phyloP scores from a whole-genome alignment of 495 filamentous ascomycete species.

The Penicillium subrubescens region DNA sequence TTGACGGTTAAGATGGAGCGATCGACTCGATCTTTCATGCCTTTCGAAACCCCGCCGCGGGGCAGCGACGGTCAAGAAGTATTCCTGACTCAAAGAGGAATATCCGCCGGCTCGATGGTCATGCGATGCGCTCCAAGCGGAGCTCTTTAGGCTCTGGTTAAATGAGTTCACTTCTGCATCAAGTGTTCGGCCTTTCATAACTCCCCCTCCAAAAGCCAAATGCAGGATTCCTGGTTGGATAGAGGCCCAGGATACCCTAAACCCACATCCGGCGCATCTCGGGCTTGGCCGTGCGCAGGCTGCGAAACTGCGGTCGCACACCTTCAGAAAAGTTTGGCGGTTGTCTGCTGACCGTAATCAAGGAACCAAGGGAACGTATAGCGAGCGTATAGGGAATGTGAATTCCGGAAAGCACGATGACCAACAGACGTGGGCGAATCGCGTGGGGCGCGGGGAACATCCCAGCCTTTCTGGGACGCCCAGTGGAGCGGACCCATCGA shows the following conservation, averaged over 20 bases:
- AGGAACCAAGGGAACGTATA: conserved; percentile 2
- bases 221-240: neutral
- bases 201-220: neutral
- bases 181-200: neutral
- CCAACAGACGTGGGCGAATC: conserved; percentile 3
- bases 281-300: neutral
- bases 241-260: neutral
- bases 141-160: neutral
- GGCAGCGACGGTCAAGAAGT: neutral
- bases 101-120: conserved; percentile 5
- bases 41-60: conserved; percentile 1
- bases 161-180: neutral
- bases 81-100: conserved; percentile 5
- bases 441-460: conserved; percentile 3
- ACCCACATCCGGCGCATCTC: neutral
- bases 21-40: neutral
- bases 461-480: conserved; percentile 3
- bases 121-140: neutral
- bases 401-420: conserved; percentile 9
- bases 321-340: neutral
- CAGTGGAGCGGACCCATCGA: neutral
- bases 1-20: neutral
- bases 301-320: neutral
- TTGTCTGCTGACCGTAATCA: conserved; percentile 9
- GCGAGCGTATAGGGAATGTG: neutral